Conservation (phyloP, 441 rosid genomes). For the Codiaeum variegatum region DNA sequence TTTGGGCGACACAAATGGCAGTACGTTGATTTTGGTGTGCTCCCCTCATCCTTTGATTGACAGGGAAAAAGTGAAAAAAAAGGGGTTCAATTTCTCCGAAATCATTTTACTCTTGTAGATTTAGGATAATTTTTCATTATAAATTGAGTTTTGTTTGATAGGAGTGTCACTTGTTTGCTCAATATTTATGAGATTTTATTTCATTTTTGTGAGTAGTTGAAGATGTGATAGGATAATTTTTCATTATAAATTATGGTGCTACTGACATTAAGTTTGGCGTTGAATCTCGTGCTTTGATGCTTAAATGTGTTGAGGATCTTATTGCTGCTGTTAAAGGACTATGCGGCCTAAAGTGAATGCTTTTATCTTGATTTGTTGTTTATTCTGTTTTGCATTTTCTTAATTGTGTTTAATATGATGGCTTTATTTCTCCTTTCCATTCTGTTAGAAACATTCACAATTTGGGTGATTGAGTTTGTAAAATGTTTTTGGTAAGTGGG, state of each 20-base stretch:
- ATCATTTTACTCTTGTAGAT: too few species aligned
- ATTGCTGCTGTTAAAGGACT: conserved; percentile 71
- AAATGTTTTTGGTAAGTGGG: background rate
- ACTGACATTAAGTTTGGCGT: conserved; percentile 73
- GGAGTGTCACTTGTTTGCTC: too few species aligned
- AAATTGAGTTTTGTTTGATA: too few species aligned
- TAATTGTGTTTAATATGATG: background rate
- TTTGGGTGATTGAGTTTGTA: background rate
- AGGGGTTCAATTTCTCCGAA: too few species aligned
- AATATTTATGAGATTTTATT: too few species aligned
- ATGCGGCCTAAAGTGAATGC: conserved; percentile 73
- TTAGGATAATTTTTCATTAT: too few species aligned
- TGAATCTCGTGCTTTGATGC: conserved; percentile 78
- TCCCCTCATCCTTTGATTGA: too few species aligned
- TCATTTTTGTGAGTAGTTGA: too few species aligned
- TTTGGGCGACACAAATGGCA: too few species aligned
- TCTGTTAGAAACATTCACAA: background rate
- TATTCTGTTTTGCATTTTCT: background rate
- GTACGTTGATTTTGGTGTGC: too few species aligned
- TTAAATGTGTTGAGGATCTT: conserved; percentile 77
- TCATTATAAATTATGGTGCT: conserved; percentile 62
- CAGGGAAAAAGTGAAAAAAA: too few species aligned
- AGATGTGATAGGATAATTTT: too few species aligned
- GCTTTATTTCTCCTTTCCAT: background rate
- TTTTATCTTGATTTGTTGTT: background rate